These are phyloP conservation scores for Fraxinus xanthoxyloides DNA, from an alignment of 305 asterid species.

Conservation along the genomic window DNA sequence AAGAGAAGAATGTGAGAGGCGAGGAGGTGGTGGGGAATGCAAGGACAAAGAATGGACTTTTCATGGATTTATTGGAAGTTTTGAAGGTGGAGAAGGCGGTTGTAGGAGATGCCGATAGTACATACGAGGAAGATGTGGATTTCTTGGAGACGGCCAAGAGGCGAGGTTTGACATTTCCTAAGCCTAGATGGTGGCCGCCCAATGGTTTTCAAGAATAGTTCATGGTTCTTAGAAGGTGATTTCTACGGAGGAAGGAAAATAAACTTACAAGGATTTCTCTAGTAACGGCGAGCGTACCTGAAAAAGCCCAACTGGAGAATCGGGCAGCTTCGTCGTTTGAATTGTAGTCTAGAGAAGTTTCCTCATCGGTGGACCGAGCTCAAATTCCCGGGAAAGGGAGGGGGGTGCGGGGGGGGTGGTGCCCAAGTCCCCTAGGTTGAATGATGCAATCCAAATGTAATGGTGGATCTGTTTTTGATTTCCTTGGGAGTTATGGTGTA, in stretches of 20 bases:
- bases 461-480: not conserved
- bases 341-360: no score
- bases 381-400: not conserved
- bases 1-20: slow-evolving; percentile 4
- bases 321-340: no score
- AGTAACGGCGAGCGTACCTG: no score
- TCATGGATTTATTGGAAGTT: slow-evolving; percentile 33
- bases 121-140: slow-evolving; percentile 29
- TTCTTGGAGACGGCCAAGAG: slow-evolving; percentile 37
- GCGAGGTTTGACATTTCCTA: slow-evolving; percentile 40
- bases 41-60: slow-evolving; percentile 21
- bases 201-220: slow-evolving; percentile 1
- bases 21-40: not conserved
- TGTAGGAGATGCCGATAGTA: slow-evolving; percentile 12
- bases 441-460: not conserved
- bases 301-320: no score
- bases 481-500: not conserved
- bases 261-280: no score
- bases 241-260: not conserved
- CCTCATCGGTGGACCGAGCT: no score
- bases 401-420: no score
- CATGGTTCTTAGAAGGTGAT: not conserved
- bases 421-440: not conserved
- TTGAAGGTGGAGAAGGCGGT: slow-evolving; percentile 5
- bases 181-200: slow-evolving; percentile 48